Evolutionary conservation across 306 rosid genomes (phyloP).

Genomic region (Rosa lucieae): DNA sequence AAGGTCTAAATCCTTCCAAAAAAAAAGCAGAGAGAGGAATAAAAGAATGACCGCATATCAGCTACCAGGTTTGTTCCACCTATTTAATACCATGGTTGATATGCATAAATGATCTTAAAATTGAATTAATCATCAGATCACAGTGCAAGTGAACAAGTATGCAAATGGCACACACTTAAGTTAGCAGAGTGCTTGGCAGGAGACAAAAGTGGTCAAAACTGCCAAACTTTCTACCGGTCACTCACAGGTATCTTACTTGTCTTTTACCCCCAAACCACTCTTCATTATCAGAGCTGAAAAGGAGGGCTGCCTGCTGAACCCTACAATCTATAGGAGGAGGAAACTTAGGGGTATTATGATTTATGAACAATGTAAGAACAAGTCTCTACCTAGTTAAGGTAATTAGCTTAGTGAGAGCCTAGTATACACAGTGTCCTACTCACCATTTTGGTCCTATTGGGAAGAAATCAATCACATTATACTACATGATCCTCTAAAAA

Average conservation of each 20-base stretch:
- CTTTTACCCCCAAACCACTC: too few relatives aligned
- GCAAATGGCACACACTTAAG: neutral
- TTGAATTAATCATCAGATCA: neutral
- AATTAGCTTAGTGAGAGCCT: neutral
- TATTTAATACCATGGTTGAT: neutral
- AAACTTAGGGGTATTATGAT: neutral
- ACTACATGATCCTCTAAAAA: neutral
- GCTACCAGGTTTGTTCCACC: conserved; percentile 3
- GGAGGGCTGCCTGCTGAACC: too few relatives aligned
- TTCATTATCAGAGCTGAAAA: too few relatives aligned
- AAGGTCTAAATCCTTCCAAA: too few relatives aligned
- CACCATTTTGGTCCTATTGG: neutral
- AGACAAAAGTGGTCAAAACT: neutral
- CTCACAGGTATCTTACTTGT: neutral
- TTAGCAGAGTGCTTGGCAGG: neutral
- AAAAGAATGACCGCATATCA: neutral
- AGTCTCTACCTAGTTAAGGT: neutral
- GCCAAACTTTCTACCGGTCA: neutral
- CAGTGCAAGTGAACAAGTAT: neutral
- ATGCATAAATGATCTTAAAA: neutral
- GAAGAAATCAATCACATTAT: neutral
- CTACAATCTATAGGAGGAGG: neutral
- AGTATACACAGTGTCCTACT: too few relatives aligned
- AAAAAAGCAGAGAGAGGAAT: neutral
- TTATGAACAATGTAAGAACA: neutral